Conservation (phyloP, 345 rosid genomes). For the Sonneratia caseolaris region DNA sequence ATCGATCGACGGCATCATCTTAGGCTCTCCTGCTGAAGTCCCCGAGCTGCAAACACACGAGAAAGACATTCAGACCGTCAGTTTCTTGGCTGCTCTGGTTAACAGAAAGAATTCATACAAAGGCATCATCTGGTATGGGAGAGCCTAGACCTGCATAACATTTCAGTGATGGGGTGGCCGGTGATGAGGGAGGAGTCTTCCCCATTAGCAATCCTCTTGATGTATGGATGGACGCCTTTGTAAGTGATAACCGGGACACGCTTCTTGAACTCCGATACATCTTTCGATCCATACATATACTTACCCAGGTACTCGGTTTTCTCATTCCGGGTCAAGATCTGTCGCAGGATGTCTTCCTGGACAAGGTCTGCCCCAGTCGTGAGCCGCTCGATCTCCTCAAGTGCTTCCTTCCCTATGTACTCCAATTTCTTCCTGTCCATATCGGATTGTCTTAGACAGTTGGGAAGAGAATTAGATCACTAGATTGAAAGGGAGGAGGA, state of each 20-base stretch:
- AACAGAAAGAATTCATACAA: too few species aligned
- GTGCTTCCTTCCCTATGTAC: slow-evolving; percentile 46
- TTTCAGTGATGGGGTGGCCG: slow-evolving; percentile 21
- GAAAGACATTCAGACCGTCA: neutral
- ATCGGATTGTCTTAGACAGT: neutral
- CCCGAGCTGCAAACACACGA: slow-evolving; percentile 42
- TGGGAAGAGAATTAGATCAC: neutral
- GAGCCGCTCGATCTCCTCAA: slow-evolving; percentile 46
- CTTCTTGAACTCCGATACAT: slow-evolving; percentile 29
- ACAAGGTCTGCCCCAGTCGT: slow-evolving; percentile 37
- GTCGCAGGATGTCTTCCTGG: slow-evolving; percentile 36
- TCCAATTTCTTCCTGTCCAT: slow-evolving; percentile 54
- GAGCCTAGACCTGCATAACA: slow-evolving; percentile 51
- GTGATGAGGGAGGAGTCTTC: slow-evolving; percentile 41
- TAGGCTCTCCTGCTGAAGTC: slow-evolving; percentile 63
- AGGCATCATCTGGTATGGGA: neutral
- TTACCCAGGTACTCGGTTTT: slow-evolving; percentile 44
- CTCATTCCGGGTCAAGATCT: slow-evolving; percentile 32
- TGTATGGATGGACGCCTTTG: slow-evolving; percentile 42
- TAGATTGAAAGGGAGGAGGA: neutral
- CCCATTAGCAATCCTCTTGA: slow-evolving; percentile 52
- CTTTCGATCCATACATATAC: slow-evolving; percentile 34
- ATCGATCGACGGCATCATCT: slow-evolving; percentile 50
- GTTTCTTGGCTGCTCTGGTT: too few species aligned
- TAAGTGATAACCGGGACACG: slow-evolving; percentile 43